Percentiles rank a stretch among this genome's conserved stretches.
These are phyloP conservation scores for Sphenostylis stenocarpa DNA, from an alignment of 306 rosid species.

Conservation along the genomic window DNA sequence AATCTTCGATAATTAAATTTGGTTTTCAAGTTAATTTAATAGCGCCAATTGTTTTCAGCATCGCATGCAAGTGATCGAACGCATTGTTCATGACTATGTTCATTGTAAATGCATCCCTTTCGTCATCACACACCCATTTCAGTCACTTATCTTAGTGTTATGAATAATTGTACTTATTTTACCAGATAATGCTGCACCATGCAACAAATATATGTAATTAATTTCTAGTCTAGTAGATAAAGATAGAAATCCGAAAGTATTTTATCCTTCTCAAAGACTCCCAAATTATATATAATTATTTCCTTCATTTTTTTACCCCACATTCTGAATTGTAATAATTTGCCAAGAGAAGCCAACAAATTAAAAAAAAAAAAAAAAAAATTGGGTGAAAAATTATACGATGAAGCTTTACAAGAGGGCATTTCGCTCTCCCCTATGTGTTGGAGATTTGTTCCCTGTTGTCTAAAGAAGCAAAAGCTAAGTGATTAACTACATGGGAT, in stretches of 20 bases:
- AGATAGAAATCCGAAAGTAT: not conserved
- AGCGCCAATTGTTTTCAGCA: not conserved
- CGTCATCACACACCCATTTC: not conserved
- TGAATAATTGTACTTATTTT: not conserved
- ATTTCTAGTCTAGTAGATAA: not conserved
- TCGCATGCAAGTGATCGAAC: not conserved
- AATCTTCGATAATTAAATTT: not conserved
- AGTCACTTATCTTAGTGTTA: not conserved
- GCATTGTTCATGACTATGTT: not conserved
- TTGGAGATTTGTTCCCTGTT: constrained; percentile 18
- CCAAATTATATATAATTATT: not conserved
- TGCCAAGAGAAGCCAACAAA: not conserved
- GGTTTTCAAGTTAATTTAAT: not conserved
- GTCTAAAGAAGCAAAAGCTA: constrained; percentile 18
- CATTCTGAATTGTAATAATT: not conserved
- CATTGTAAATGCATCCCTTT: not conserved
- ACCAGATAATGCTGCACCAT: not conserved
- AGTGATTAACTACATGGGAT: constrained; percentile 1
- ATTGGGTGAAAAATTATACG: not conserved
- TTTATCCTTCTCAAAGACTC: not conserved
- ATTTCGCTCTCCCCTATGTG: not conserved
- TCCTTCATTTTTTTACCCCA: not conserved
- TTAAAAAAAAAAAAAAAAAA: not conserved
- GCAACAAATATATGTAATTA: not conserved
- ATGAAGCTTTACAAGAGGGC: not conserved